Evolutionary conservation across 2,329 filamentous ascomycete genomes (phyloP).

Genomic region (Exophiala sideris): DNA sequence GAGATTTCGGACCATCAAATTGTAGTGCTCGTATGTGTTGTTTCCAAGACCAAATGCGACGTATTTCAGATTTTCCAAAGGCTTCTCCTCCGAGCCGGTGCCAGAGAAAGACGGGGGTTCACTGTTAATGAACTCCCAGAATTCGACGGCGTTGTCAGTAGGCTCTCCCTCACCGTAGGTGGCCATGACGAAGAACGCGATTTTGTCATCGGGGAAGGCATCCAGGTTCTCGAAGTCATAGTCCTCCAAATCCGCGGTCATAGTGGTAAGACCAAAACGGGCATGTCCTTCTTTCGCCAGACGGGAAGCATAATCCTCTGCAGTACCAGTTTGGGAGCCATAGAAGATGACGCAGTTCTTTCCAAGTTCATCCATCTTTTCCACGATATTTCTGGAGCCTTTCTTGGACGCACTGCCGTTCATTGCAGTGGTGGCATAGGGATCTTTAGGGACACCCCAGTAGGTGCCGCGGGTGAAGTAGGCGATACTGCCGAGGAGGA

Average conservation of each 20-base stretch:
- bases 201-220: slow-evolving; percentile 79
- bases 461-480: slow-evolving; percentile 98
- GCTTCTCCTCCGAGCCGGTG: slow-evolving; percentile 51
- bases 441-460: slow-evolving; percentile 85
- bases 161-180: slow-evolving; percentile 98
- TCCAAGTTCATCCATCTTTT: slow-evolving; percentile 91
- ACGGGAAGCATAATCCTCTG: slow-evolving; percentile 95
- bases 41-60: slow-evolving; percentile 96
- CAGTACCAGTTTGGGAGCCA: slow-evolving; percentile 95
- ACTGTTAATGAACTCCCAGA: slow-evolving; percentile 89
- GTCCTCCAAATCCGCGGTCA: slow-evolving; percentile 96
- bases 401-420: slow-evolving; percentile 68
- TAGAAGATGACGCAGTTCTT: slow-evolving; percentile 99
- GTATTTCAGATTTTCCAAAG: slow-evolving; percentile 81
- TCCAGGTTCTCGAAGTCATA: slow-evolving; percentile 97
- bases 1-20: slow-evolving; percentile 93
- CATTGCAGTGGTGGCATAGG: slow-evolving; percentile 74
- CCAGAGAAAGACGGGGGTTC: slow-evolving; percentile 79
- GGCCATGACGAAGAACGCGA: slow-evolving; percentile 91
- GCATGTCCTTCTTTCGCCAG: slow-evolving; percentile 97
- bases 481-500: slow-evolving; percentile 82
- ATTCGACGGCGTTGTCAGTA: slow-evolving; percentile 97
- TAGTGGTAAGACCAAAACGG: slow-evolving; percentile 92
- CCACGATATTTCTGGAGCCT: slow-evolving; percentile 82
- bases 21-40: slow-evolving; percentile 99